A percentile compares a stretch with the other conserved stretches of the same genome.
phyloP scores from a whole-genome alignment of 768 basidiomycete genomes.

The Amylocystis lapponica region DNA sequence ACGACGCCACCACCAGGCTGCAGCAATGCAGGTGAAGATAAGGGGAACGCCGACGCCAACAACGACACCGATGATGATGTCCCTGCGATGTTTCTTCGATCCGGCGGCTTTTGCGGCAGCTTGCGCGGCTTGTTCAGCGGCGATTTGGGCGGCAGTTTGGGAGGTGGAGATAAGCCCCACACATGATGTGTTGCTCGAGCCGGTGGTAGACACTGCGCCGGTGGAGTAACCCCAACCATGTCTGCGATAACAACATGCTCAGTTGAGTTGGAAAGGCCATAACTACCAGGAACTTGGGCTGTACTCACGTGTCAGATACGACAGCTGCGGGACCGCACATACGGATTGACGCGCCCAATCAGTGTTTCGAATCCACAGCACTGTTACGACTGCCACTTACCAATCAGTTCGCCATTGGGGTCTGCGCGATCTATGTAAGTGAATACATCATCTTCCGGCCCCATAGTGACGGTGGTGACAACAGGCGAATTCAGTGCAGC shows the following conservation, averaged over 20 bases:
- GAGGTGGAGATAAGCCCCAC: conserved; percentile 25
- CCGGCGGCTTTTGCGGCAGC: conserved; percentile 7
- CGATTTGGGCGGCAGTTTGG: conserved; percentile 19
- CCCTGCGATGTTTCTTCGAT: conserved; percentile 15
- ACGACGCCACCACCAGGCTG: conserved; percentile 19
- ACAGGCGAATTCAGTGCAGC: conserved; percentile 31
- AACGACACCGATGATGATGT: conserved; percentile 27
- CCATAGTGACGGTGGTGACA: conserved; percentile 38
- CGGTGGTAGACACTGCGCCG: conserved; percentile 13
- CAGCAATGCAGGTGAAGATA: conserved; percentile 19
- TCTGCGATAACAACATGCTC: conserved; percentile 23
- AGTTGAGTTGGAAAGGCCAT: background rate
- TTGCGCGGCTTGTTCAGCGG: conserved; percentile 14
- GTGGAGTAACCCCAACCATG: conserved; percentile 31
- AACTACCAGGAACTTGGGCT: background rate
- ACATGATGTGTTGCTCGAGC: conserved; percentile 29
- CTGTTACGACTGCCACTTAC: conserved; percentile 25
- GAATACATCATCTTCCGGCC: conserved; percentile 30
- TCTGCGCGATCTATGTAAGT: conserved; percentile 39
- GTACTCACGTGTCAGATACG: conserved; percentile 38
- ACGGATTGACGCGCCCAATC: too few species aligned
- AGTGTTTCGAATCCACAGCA: background rate
- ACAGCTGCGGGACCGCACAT: conserved; percentile 7
- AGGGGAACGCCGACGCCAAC: conserved; percentile 25
- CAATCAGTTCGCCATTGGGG: conserved; percentile 32